Base-by-base conservation (phyloP, 495 filamentous ascomycete species). In the Symbiotaphrina buchneri region DNA sequence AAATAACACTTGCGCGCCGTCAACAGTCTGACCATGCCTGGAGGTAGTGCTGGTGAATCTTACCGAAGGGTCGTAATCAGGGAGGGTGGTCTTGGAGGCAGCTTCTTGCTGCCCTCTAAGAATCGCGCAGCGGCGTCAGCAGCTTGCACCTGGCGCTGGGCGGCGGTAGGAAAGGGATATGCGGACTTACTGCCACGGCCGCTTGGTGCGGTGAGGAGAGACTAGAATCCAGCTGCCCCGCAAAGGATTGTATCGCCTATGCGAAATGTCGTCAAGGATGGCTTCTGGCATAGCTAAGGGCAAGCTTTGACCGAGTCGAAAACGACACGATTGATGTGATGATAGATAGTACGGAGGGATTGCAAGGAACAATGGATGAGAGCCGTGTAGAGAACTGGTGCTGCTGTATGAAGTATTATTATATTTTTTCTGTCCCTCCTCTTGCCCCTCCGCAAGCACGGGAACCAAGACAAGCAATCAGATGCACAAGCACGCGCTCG, bases 201-300 rank as follows among this genome's bases (percentile, higher is more conserved):
- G 65, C 64, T 94, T 93, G 36, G 81, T 93, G 32, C 87, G 60
- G 50, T 99, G 87, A 24, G 87, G 87, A 6, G 87, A 94, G 10
- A 95, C 87, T 10, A 99, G 59, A 32, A 99, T 59, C 71, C 81
- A 87, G 20, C 74, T 82, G 18, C 79, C 83, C 24, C 74, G 71
- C 28, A 99, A 55, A 18, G 82, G 83, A 48, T 99, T 99, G 51
- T 73, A 95, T 40, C 87, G 72, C 39, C 90, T 61, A 48, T 99
- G 87, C 19, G 87, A 94, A 44, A 99, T 94, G 47, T 95, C 84
- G 58, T 99, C 68, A 14, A 99, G 76, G 27, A 99, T 75, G 31
- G 54, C 61, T 40, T 70, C 65, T 19, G 56, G 53, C 71, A 75
- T 74, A 27, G 31, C 28, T 34, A 15, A 17, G 24, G 28, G n/a